Conservation (phyloP, 176 grass and related monocot species). For the Oryza meridionalis region DNA sequence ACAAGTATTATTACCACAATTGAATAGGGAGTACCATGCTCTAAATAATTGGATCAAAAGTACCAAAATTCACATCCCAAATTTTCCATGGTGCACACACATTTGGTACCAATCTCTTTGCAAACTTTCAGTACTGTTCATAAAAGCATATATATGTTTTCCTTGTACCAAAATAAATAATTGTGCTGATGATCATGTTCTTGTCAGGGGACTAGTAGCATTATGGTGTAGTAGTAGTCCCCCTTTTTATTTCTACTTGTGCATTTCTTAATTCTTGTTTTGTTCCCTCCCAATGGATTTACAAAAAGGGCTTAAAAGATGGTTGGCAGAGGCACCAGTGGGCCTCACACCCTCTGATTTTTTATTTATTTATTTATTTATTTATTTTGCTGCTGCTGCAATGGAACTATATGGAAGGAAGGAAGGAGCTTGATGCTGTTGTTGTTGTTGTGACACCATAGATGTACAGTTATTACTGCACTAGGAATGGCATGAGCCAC, state of each 20-base stretch:
- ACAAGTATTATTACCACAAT: not conserved
- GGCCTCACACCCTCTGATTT: not conserved
- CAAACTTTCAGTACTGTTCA: not conserved
- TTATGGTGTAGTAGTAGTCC: not conserved
- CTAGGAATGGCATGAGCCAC: not conserved
- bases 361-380: too few species aligned
- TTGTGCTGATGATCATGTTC: not conserved
- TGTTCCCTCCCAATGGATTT: not conserved
- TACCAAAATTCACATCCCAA: not conserved
- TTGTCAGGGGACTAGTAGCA: conserved; percentile 13
- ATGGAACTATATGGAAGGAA: not conserved
- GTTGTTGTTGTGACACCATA: not conserved
- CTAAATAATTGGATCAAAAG: not conserved
- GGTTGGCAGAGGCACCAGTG: not conserved
- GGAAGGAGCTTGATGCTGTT: not conserved
- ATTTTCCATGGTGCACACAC: not conserved
- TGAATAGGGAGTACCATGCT: conserved; percentile 5
- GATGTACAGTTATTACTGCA: conserved; percentile 12
- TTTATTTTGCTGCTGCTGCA: not conserved
- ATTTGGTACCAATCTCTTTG: not conserved
- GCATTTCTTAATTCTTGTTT: not conserved
- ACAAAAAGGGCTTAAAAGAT: not conserved
- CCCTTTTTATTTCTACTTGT: not conserved
- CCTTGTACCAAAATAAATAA: not conserved
- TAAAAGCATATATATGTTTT: not conserved